A percentile compares a stretch with the other conserved stretches of the same genome.
phyloP scores from a whole-genome alignment of 2,329 filamentous ascomycete species.

The Diplodia corticola region DNA sequence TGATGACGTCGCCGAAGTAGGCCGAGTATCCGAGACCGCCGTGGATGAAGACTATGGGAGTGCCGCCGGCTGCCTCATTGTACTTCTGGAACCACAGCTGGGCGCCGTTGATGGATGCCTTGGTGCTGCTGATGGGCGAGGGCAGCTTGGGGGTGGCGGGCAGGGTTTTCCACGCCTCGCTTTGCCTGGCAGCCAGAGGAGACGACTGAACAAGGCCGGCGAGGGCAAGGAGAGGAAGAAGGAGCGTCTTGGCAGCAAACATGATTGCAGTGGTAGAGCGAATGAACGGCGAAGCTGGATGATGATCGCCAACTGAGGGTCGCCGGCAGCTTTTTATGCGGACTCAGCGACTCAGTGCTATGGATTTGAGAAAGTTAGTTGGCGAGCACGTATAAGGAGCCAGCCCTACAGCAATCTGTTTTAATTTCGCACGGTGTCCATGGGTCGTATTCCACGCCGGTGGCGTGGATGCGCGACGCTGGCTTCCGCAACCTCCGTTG shows the following conservation, averaged over 20 bases:
- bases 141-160: conserved; percentile 44
- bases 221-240: conserved; percentile 13
- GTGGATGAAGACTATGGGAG: conserved; percentile 44
- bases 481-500: conserved; percentile 11
- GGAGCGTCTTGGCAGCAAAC: conserved; percentile 13
- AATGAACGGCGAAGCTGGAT: not conserved
- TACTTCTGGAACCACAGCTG: conserved; percentile 48
- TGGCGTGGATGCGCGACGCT: not conserved
- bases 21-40: conserved; percentile 47
- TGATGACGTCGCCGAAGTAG: conserved; percentile 45
- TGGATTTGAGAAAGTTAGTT: not conserved
- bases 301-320: not conserved
- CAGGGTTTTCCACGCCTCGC: conserved; percentile 31
- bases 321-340: not conserved
- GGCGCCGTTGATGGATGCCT: conserved; percentile 39
- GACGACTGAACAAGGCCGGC: conserved; percentile 10
- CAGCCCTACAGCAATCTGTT: not conserved
- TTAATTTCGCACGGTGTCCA: conserved; percentile 10
- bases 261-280: not conserved
- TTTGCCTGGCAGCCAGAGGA: not conserved
- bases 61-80: conserved; percentile 37
- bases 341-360: not conserved
- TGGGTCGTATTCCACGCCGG: conserved; percentile 2
- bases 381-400: not conserved
- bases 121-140: conserved; percentile 34